Percentiles rank a stretch among this genome's conserved stretches.
Evolutionary conservation across 306 rosid species (phyloP).

Genomic region (Mimosa bimucronata): DNA sequence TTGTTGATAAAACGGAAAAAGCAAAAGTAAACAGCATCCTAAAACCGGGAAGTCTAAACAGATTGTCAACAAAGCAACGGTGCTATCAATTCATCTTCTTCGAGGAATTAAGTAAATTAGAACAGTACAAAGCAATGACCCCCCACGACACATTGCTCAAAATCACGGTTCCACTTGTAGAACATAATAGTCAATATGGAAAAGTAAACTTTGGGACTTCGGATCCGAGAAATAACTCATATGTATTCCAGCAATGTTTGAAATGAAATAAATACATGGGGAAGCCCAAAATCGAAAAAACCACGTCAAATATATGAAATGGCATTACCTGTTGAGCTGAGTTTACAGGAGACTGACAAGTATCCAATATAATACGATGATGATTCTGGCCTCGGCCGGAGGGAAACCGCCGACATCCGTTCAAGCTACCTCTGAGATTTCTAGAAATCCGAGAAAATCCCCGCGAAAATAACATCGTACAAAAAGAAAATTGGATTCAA

Average conservation of each 20-base stretch:
- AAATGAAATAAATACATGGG: background rate
- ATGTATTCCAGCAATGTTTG: background rate
- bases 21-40: background rate
- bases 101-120: background rate
- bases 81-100: background rate
- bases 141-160: background rate
- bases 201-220: background rate
- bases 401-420: background rate
- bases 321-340: background rate
- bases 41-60: conserved; percentile 3
- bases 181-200: background rate
- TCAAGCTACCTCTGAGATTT: conserved; percentile 24
- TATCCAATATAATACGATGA: background rate
- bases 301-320: background rate
- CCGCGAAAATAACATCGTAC: conserved; percentile 14
- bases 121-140: background rate
- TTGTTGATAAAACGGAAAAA: background rate
- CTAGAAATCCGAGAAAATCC: conserved; percentile 8
- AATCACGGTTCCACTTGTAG: conserved; percentile 3
- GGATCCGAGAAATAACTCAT: background rate
- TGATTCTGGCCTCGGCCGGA: background rate
- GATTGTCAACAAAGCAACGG: background rate
- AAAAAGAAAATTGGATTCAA: background rate
- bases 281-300: background rate
- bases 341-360: background rate